A percentile compares a stretch with the other conserved stretches of the same genome.
phyloP scores from a whole-genome alignment of 169 alveolate genomes.

The Theileria annulata region DNA sequence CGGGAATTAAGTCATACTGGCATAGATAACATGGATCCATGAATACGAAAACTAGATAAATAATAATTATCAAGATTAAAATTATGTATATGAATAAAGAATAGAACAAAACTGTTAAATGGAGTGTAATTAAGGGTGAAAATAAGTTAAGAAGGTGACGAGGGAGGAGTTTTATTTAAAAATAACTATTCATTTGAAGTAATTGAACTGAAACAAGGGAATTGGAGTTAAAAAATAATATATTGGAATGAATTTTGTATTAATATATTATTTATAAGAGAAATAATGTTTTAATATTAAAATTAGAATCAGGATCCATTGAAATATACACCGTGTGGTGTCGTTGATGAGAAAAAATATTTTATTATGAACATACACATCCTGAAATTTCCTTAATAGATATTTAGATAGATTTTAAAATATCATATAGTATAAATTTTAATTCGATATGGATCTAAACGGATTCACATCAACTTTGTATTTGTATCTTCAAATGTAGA shows the following conservation, averaged over 20 bases:
- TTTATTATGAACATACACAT: slow-evolving; percentile 4
- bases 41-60: not conserved
- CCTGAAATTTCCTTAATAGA: not conserved
- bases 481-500: not conserved
- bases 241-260: not conserved
- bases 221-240: not conserved
- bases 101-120: not conserved
- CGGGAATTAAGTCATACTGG: not conserved
- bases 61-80: no score
- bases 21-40: no score
- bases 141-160: not conserved
- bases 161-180: no score
- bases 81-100: no score
- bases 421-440: not conserved
- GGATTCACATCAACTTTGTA: not conserved
- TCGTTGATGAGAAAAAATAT: not conserved
- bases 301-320: not conserved
- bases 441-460: not conserved
- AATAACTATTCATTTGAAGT: not conserved
- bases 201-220: not conserved
- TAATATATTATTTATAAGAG: not conserved
- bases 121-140: not conserved
- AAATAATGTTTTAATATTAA: not conserved
- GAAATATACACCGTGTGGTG: not conserved
- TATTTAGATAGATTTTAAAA: not conserved